Base-by-base conservation (phyloP, 768 basidiomycete genomes). In the Psilocybe tampanensis region DNA sequence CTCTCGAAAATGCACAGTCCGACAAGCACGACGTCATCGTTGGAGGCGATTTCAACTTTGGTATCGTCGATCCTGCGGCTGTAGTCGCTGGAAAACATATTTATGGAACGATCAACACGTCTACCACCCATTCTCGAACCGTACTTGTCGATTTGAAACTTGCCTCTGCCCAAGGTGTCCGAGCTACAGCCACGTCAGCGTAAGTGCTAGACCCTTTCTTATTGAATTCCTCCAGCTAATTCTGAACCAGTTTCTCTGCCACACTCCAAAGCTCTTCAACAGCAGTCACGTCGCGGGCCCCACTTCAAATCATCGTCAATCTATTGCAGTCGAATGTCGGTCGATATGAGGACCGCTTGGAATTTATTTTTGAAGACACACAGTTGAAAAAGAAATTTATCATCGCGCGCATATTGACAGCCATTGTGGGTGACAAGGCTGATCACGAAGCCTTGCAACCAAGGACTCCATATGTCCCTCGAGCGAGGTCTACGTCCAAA, bases 11-110 rank as follows among this genome's bases (percentile, higher is more conserved):
- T 41, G 80, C 84, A 0, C 80, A 84, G 49, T 76, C 74, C 41
- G 84, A 86, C 58, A 84, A 83, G 51, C 72, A 85, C 44, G 83
- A 81, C 0, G 67, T 86, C 8, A 61, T 65, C 0, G 66, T 88
- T 2, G 67, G 72, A 4, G 78, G 77, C 1, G 67, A 71, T 6
- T 65, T 82, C 12, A 77, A 88, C 62, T 81, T 87, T 49, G 84
- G 76, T 2, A 70, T 86, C 34, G 64, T 87, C 4, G 78, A 81
- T n/a, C 64, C 69, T 3, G 55, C 56, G 0, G 66, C 63, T n/a
- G 76, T 74, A 1, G 42, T 54, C 8, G 45, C 23, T 8, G 75
- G 75, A 3, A 52, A 65, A 4, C 52, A 47, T 1, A 41, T 56
- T 4, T 55, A 54, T 1, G 63, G 61, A 8, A 60, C 59, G 0